Evolutionary conservation across 2,329 filamentous ascomycete species (phyloP).

Genomic region (Akanthomyces uredinophilus): DNA sequence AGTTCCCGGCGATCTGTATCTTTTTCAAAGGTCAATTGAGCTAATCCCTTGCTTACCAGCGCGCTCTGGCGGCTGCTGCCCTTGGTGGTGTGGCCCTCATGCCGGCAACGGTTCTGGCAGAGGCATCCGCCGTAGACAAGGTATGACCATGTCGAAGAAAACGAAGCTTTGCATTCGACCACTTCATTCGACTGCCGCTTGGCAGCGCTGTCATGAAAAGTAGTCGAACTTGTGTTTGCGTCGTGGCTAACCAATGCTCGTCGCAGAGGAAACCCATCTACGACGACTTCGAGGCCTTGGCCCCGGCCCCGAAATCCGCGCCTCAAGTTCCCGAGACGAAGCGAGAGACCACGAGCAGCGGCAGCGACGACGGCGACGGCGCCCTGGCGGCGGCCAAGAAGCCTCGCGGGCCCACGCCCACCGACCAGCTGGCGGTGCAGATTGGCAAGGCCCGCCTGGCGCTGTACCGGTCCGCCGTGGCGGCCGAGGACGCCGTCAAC

Average conservation of each 20-base stretch:
- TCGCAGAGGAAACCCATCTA: constrained; percentile 67
- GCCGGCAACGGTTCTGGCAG: constrained; percentile 46
- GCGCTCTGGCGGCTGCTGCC: constrained; percentile 46
- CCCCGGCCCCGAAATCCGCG: background rate
- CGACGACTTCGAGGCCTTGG: constrained; percentile 54
- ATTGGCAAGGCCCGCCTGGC: constrained; percentile 76
- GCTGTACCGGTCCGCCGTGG: constrained; percentile 68
- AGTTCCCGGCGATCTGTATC: background rate
- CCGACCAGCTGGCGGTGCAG: constrained; percentile 80
- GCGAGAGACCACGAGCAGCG: background rate
- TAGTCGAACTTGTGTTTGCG: background rate
- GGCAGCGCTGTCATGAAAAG: background rate
- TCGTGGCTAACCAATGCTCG: background rate
- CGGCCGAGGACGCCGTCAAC: constrained; percentile 80
- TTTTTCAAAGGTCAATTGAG: constrained; percentile 15
- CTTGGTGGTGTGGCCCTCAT: constrained; percentile 44
- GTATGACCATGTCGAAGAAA: background rate
- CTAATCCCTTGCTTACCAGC: constrained; percentile 35
- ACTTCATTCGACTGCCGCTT: constrained; percentile 3
- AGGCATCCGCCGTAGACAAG: constrained; percentile 34
- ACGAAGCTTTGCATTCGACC: background rate
- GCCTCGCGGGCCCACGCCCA: constrained; percentile 64
- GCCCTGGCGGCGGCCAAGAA: constrained; percentile 18
- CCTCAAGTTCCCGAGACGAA: background rate
- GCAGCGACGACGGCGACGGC: constrained; percentile 17